Evolutionary conservation across 2,329 filamentous ascomycete species (phyloP), one percentile per base, ranked within the genome.

Genomic region (Sporothrix dimorphospora): DNA sequence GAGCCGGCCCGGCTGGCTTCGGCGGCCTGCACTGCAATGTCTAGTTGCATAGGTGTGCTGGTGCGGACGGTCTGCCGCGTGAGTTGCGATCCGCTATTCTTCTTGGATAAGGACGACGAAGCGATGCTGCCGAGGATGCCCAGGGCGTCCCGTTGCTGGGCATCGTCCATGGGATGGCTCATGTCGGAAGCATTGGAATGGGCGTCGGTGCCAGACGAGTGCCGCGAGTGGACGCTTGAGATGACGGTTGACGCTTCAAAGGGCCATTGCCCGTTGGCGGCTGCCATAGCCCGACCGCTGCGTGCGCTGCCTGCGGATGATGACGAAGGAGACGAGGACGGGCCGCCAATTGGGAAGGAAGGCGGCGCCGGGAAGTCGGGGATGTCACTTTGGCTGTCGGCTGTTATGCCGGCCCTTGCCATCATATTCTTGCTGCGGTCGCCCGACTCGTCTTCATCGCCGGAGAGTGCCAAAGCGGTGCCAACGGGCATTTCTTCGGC

Each of bases 181-280:
- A 16, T 14, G 47, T 53, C 40, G 2, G 63, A 70, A 14, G 24
- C 61, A 8, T 65, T n/a, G 24, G 45, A 66, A n/a, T 42, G 65
- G 38, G 21, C 21, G 5, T 40, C 38, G 11, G 59, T 65, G 11
- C 6, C 59, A 14, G 38, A 72, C 34, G 67, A 53, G 11, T 42
- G 24, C 4, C 51, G 30, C n/a, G 72, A 59, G 30, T 70, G 69
- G 24, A 53, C 51, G 30, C 72, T 73, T 8, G 75, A 76, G n/a
- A 69, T 27, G 63, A 73, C 40, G 12, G 75, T 76, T 1, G 72
- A 73, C 57, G 73, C 74, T 9, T 73, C 74, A 72, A 76, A 76
- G 0, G 73, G 75, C 75, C 75, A 76, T 27, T 74, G 73, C 1
- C 70, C 53, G 14, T 59, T 65, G n/a, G 49, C 59, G 6, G 68